These are phyloP conservation scores for Phallus indusiatus DNA, from an alignment of 768 basidiomycete genomes.

Conservation along the genomic window DNA sequence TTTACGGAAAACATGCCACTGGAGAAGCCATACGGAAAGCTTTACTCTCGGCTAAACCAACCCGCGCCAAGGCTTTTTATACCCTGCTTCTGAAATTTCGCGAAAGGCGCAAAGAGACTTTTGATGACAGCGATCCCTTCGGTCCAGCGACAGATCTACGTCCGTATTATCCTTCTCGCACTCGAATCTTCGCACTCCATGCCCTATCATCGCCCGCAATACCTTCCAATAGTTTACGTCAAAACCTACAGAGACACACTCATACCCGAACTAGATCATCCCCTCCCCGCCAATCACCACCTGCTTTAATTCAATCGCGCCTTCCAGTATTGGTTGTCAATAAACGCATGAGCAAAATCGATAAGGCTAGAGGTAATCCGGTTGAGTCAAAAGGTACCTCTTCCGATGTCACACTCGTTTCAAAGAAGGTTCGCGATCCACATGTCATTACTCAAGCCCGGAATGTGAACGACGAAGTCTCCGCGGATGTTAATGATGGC, in stretches of 20 bases:
- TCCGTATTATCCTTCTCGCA: constrained; percentile 5
- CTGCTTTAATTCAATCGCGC: constrained; percentile 10
- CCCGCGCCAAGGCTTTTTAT: constrained; percentile 83
- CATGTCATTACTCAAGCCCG: background rate
- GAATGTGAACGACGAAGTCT: background rate
- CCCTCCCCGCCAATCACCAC: constrained; percentile 12
- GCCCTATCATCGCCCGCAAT: constrained; percentile 22
- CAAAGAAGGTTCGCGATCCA: background rate
- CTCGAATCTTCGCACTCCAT: constrained; percentile 18
- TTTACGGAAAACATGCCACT: constrained; percentile 74
- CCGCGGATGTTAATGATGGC: background rate
- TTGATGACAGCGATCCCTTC: constrained; percentile 19
- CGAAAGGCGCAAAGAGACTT: constrained; percentile 49
- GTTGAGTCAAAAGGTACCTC: background rate
- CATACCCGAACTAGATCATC: constrained; percentile 12
- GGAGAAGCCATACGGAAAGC: constrained; percentile 49
- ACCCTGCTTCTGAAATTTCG: constrained; percentile 72
- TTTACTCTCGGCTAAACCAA: constrained; percentile 57
- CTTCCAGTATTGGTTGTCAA: background rate
- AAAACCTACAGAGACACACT: constrained; percentile 9
- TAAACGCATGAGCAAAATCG: background rate
- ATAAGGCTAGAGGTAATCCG: background rate
- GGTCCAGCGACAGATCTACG: background rate
- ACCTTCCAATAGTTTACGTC: constrained; percentile 22
- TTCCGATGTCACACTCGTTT: background rate